Evolutionary conservation across 192 early-diverging fungal genomes (phyloP).

Genomic region (Coemansia sp.): DNA sequence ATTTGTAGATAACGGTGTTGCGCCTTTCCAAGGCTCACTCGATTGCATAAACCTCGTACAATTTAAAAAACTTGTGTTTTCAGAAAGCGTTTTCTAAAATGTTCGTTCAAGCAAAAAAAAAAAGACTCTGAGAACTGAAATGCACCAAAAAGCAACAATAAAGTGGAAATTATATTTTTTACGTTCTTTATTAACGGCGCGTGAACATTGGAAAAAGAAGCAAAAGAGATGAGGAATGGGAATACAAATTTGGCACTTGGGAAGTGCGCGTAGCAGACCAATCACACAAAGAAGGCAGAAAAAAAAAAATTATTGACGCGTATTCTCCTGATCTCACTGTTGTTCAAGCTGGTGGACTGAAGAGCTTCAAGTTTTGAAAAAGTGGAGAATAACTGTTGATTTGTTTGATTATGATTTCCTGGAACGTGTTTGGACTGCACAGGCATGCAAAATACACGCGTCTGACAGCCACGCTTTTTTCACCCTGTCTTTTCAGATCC

Average conservation of each 20-base stretch:
- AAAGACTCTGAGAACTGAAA: neutral
- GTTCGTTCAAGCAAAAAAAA: neutral
- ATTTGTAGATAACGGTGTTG: constrained; percentile 7
- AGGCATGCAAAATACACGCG: neutral
- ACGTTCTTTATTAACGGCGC: constrained; percentile 6
- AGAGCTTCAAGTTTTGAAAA: too few species aligned
- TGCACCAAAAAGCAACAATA: neutral
- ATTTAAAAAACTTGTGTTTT: neutral
- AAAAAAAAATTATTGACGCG: neutral
- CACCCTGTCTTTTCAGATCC: neutral
- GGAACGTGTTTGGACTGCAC: neutral
- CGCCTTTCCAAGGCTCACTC: constrained; percentile 17
- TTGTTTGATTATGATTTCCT: neutral
- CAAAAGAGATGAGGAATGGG: neutral
- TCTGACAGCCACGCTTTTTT: neutral
- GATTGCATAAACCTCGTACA: constrained; percentile 12
- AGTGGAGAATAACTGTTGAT: neutral
- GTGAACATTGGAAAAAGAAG: constrained; percentile 6
- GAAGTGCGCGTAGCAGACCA: neutral
- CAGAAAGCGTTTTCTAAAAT: neutral
- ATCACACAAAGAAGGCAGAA: neutral
- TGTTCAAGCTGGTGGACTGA: neutral
- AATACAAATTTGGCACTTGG: neutral
- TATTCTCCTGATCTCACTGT: neutral
- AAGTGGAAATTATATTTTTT: constrained; percentile 2